phyloP scores from a whole-genome alignment of 345 rosid species.

The Populus pruinosa region DNA sequence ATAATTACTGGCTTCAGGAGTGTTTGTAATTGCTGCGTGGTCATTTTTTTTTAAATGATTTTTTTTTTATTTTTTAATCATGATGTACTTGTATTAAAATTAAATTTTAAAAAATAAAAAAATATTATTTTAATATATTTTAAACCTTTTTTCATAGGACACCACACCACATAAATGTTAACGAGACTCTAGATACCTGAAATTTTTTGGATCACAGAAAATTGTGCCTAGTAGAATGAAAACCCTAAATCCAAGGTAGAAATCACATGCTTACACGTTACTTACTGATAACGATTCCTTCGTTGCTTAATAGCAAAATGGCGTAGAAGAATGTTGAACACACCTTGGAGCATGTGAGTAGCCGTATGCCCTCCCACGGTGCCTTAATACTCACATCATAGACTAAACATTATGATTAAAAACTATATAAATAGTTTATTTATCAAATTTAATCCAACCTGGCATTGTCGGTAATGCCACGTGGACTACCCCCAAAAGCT shows the following conservation, averaged over 20 bases:
- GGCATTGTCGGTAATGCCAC: conserved; percentile 5
- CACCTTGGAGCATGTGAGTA: conserved; percentile 31
- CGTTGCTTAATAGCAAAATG: neutral
- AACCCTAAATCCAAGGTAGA: conserved; percentile 25
- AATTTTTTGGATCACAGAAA: conserved; percentile 24
- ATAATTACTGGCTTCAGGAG: neutral
- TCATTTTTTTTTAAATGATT: too few relatives aligned
- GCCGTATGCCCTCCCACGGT: conserved; percentile 24
- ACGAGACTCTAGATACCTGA: neutral
- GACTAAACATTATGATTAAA: neutral
- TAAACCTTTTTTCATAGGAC: too few relatives aligned
- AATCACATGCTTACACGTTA: conserved; percentile 42
- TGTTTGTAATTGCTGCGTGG: too few relatives aligned
- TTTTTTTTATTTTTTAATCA: too few relatives aligned
- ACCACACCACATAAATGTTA: neutral
- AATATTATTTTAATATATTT: too few relatives aligned
- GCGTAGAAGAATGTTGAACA: conserved; percentile 28
- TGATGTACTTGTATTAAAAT: too few relatives aligned
- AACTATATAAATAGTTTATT: neutral
- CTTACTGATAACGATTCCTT: conserved; percentile 1
- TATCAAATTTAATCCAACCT: conserved; percentile 1
- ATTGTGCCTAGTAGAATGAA: neutral
- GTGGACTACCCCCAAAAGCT: conserved; percentile 2
- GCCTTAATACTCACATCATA: neutral
- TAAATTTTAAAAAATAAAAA: too few relatives aligned